phyloP scores from a whole-genome alignment of 2,329 filamentous ascomycete species.

The Fusarium sp. region DNA sequence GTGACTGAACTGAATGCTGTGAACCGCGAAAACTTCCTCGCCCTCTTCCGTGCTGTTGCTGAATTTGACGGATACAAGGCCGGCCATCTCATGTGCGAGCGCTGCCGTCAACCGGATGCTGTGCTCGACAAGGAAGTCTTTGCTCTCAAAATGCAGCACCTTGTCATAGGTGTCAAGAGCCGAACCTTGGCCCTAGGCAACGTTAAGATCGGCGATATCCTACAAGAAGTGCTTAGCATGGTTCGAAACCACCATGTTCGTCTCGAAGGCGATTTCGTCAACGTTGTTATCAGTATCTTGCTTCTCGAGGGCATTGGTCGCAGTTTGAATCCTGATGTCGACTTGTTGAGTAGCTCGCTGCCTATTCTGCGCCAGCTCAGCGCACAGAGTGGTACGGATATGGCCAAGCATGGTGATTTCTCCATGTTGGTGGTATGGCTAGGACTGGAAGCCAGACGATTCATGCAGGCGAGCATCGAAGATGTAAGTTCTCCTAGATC shows the following conservation, averaged over 20 bases:
- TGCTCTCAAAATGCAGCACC: conserved; percentile 95
- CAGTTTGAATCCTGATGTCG: conserved; percentile 84
- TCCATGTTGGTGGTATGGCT: conserved; percentile 93
- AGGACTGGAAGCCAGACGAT: conserved; percentile 87
- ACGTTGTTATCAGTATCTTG: conserved; percentile 95
- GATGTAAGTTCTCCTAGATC: conserved; percentile 68
- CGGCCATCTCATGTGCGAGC: conserved; percentile 94
- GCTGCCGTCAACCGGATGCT: conserved; percentile 90
- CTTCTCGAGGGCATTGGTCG: conserved; percentile 94
- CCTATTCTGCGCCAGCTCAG: conserved; percentile 92
- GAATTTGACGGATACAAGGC: conserved; percentile 98
- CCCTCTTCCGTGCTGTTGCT: conserved; percentile 93
- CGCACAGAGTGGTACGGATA: conserved; percentile 76
- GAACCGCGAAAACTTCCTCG: conserved; percentile 91
- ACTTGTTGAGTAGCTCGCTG: conserved; percentile 85
- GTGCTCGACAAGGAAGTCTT: conserved; percentile 93
- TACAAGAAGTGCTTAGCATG: conserved; percentile 91
- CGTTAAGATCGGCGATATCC: conserved; percentile 94
- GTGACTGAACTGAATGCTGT: conserved; percentile 91
- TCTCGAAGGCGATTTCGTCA: conserved; percentile 97
- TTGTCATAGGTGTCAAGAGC: conserved; percentile 90
- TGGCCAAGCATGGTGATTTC: conserved; percentile 78
- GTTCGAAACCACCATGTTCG: conserved; percentile 92
- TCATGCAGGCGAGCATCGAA: conserved; percentile 90
- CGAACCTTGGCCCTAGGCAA: conserved; percentile 91